phyloP scores from a whole-genome alignment of 2,329 filamentous ascomycete genomes.

The Eurotiales sp. region DNA sequence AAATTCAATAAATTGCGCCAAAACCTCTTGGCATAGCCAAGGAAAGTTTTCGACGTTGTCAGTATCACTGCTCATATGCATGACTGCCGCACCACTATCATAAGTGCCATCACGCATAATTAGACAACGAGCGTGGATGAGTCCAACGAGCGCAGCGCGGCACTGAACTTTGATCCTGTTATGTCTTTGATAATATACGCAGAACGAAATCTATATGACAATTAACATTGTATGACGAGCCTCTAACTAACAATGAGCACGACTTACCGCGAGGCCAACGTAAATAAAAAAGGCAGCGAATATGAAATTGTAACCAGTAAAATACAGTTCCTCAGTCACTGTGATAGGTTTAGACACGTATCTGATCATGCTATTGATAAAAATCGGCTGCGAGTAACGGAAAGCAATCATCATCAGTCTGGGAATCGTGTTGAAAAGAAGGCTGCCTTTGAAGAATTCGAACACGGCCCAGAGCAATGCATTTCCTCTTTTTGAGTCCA shows the following conservation, averaged over 20 bases:
- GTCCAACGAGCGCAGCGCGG: constrained; percentile 41
- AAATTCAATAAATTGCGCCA: too few relatives aligned
- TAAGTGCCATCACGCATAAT: constrained; percentile 28
- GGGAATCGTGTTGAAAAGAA: constrained; percentile 29
- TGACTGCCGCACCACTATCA: constrained; percentile 37
- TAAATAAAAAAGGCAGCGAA: constrained; percentile 43
- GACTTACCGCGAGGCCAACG: constrained; percentile 34
- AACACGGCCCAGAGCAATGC: constrained; percentile 25
- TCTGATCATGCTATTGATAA: constrained; percentile 33
- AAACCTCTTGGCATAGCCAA: too few relatives aligned
- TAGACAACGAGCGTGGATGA: constrained; percentile 47
- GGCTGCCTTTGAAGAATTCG: too few relatives aligned
- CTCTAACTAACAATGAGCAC: neutral
- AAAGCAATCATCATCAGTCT: constrained; percentile 32
- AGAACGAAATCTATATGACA: constrained; percentile 31
- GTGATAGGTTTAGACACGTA: constrained; percentile 28
- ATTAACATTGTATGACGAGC: neutral
- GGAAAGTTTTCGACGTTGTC: too few relatives aligned
- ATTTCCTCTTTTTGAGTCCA: too few relatives aligned
- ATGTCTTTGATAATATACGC: constrained; percentile 39
- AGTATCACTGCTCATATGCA: constrained; percentile 45
- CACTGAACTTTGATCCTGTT: constrained; percentile 42
- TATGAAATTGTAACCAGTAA: constrained; percentile 42
- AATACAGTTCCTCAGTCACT: constrained; percentile 24
- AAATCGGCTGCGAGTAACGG: constrained; percentile 35